Base-by-base conservation (phyloP, 805 yeast species). In the Komagataella kurtzmanii region DNA sequence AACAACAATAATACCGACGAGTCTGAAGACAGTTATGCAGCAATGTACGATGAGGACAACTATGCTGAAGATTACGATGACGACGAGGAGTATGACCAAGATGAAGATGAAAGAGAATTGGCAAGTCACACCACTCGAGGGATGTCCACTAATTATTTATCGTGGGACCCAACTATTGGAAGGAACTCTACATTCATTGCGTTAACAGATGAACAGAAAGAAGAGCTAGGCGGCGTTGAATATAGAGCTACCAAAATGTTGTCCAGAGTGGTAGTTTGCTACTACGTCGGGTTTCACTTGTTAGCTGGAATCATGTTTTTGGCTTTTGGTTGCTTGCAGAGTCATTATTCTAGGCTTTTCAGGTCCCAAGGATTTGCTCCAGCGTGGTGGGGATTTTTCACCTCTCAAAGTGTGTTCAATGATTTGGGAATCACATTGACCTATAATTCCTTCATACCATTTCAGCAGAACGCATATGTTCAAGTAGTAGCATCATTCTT, bases 161-260 rank as follows among this genome's bases (percentile, higher is more conserved):
- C 97, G 0, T 89, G 95, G 88, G 77, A 76, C 36, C 97, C 98
- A 2, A 86, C 93, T 0, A 76, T 93, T 43, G 98, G 97, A 8
- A 77, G 97, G 65, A 93, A 93, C 65, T 91, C 98, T 0, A 83
- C 90, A 0, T 93, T 93, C 71, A 85, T 88, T 2, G 85, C 85
- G 14, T 65, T 93, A 46, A 80, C 88, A 2, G 87, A 81, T 44
- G 82, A 76, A 21, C 98, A 93, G 64, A 89, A 88, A 60, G 95
- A 86, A 54, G 99, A 93, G 64, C 69, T 93, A 44, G 99, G 99
- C 44, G 99, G 99, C 49, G 97, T 93, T 14, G 99, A 93, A 62
- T 93, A 93, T 63, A 76, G 97, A 47, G 88, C 99, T 0, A 75
- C 87, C 53, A 88, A 88, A 61, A 68, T 89, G 7, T 68, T 93